Percentiles rank a stretch among this genome's conserved stretches.
phyloP scores from a whole-genome alignment of 2,329 filamentous ascomycete species.

The Coniochaeta pulveracea region DNA sequence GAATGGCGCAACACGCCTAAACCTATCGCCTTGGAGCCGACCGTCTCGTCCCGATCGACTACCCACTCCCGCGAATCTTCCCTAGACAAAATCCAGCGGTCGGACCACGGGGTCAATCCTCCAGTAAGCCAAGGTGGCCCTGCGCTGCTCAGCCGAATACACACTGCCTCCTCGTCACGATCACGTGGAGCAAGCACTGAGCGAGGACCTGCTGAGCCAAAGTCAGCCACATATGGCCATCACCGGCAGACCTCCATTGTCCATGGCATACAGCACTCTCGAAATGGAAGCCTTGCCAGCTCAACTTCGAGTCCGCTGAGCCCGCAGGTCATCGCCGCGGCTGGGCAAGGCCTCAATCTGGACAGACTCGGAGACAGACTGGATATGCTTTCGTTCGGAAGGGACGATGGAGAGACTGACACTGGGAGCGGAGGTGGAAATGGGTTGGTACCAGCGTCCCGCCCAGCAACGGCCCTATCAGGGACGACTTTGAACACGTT shows the following conservation, averaged over 20 bases:
- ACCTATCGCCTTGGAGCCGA: conserved; percentile 27
- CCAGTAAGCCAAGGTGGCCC: conserved; percentile 11
- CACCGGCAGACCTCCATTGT: conserved; percentile 96
- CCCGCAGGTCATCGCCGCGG: conserved; percentile 70
- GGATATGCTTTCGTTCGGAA: conserved; percentile 36
- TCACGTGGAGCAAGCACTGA: conserved; percentile 33
- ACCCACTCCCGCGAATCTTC: conserved; percentile 49
- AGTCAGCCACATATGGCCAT: conserved; percentile 59
- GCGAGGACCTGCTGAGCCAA: conserved; percentile 45
- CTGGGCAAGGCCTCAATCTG: conserved; percentile 40
- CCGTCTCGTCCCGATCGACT: conserved; percentile 23
- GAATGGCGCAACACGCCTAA: conserved; percentile 41
- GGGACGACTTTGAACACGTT: too few species aligned
- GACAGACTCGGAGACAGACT: conserved; percentile 43
- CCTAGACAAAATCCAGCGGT: conserved; percentile 36
- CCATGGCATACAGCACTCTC: conserved; percentile 78
- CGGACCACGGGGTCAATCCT: conserved; percentile 8
- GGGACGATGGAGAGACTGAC: conserved; percentile 31
- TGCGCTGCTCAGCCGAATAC: conserved; percentile 26
- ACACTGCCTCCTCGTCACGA: conserved; percentile 27
- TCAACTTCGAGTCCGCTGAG: conserved; percentile 76
- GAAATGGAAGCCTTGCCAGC: conserved; percentile 80
- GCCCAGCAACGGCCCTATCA: conserved; percentile 37
- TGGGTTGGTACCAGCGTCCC: too few species aligned
- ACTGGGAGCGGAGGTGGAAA: too few species aligned